Conservation (phyloP, 768 basidiomycete species). For the Filobasidium floriforme region DNA sequence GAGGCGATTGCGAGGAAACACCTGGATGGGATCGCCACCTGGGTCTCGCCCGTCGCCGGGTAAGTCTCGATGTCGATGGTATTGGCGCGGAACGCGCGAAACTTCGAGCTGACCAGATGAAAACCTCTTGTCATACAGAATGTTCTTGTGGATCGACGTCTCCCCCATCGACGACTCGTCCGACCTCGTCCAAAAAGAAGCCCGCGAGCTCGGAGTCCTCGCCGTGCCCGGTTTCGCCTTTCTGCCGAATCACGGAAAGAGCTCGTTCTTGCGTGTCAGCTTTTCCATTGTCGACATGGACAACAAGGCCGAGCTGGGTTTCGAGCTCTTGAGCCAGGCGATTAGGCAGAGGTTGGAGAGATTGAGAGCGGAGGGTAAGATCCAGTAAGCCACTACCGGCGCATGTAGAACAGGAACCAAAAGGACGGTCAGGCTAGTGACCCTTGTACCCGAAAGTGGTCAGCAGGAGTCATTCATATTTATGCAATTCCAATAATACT, state of each 20-base stretch:
- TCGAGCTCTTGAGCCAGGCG: slow-evolving; percentile 56
- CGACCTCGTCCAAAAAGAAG: slow-evolving; percentile 62
- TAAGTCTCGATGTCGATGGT: not conserved
- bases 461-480: too few relatives aligned
- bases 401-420: not conserved
- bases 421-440: not conserved
- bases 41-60: slow-evolving; percentile 43
- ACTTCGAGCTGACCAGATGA: slow-evolving; percentile 51
- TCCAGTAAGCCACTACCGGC: too few relatives aligned
- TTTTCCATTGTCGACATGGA: slow-evolving; percentile 56
- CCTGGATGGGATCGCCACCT: slow-evolving; percentile 61
- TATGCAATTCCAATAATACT: too few relatives aligned
- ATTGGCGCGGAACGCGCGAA: too few relatives aligned
- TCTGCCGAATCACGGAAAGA: slow-evolving; percentile 62
- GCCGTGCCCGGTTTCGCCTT: slow-evolving; percentile 72
- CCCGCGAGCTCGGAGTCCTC: slow-evolving; percentile 74
- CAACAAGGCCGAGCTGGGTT: slow-evolving; percentile 65
- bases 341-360: slow-evolving; percentile 38
- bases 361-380: not conserved
- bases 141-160: slow-evolving; percentile 69
- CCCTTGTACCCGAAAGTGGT: too few relatives aligned
- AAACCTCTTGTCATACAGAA: slow-evolving; percentile 51
- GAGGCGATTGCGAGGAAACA: slow-evolving; percentile 66
- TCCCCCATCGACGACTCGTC: slow-evolving; percentile 60
- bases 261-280: slow-evolving; percentile 69